Evolutionary conservation across 2,329 filamentous ascomycete genomes (phyloP).

Genomic region (Calonectria pteridis): DNA sequence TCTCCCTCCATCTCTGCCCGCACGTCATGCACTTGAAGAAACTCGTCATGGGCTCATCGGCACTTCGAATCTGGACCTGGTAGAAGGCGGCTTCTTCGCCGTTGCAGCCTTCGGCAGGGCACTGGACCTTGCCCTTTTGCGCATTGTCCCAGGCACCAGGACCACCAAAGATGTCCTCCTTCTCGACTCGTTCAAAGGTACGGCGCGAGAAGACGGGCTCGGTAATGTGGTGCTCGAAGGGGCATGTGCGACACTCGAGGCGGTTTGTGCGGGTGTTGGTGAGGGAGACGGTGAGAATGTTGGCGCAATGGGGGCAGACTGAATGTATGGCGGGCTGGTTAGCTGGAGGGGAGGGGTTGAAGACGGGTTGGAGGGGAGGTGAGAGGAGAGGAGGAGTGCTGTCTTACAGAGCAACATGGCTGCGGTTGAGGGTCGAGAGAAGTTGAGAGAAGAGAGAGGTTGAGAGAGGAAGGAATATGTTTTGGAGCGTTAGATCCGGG

Average conservation of each 20-base stretch:
- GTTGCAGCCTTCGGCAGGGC: conserved; percentile 83
- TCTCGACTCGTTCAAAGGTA: conserved; percentile 87
- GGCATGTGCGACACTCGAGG: conserved; percentile 95
- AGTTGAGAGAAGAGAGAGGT: neutral
- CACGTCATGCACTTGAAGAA: conserved; percentile 89
- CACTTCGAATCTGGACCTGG: conserved; percentile 97
- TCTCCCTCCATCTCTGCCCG: conserved; percentile 75
- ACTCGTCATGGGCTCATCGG: conserved; percentile 98
- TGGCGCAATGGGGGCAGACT: conserved; percentile 89
- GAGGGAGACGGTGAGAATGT: conserved; percentile 81
- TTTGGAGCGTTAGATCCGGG: too few species aligned
- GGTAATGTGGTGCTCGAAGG: conserved; percentile 88
- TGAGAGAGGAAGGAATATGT: neutral
- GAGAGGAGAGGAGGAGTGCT: neutral
- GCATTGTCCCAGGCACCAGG: conserved; percentile 92
- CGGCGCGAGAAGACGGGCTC: conserved; percentile 85
- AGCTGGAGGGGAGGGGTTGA: conserved; percentile 8
- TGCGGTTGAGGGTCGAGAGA: conserved; percentile 24
- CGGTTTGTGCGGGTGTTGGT: conserved; percentile 76
- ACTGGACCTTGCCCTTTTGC: conserved; percentile 86
- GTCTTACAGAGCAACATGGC: conserved; percentile 76
- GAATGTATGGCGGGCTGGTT: conserved; percentile 33
- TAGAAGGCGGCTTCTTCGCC: conserved; percentile 92
- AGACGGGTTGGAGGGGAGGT: conserved; percentile 15
- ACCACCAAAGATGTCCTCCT: conserved; percentile 91